phyloP scores from a whole-genome alignment of 2,329 filamentous ascomycete genomes.

The Pyricularia grisea region DNA sequence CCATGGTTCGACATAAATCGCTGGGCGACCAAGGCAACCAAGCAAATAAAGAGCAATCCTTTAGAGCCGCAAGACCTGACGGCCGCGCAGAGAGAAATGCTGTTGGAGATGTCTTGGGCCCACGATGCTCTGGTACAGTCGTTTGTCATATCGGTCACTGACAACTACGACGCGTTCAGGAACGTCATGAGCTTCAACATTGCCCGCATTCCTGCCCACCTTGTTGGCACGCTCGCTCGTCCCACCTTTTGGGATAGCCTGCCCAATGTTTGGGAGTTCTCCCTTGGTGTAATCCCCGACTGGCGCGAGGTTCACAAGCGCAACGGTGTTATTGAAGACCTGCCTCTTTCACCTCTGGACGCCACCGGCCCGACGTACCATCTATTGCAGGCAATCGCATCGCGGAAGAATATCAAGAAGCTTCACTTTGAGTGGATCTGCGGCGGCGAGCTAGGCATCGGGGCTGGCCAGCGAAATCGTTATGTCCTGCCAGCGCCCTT shows the following conservation, averaged over 20 bases:
- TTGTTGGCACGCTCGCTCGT: constrained; percentile 45
- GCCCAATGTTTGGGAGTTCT: constrained; percentile 41
- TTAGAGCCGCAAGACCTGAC: constrained; percentile 15
- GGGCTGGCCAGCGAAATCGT: constrained; percentile 50
- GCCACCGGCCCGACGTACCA: constrained; percentile 32
- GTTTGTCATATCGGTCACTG: constrained; percentile 54
- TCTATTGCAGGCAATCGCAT: constrained; percentile 39
- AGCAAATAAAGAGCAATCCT: not conserved
- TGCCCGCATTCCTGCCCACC: constrained; percentile 53
- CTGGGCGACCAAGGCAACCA: not conserved
- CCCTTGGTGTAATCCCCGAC: constrained; percentile 53
- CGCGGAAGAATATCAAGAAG: constrained; percentile 39
- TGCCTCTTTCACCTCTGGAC: not conserved
- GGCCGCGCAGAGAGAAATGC: constrained; percentile 54
- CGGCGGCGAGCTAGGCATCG: constrained; percentile 57
- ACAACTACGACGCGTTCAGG: constrained; percentile 44
- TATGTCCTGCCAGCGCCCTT: constrained; percentile 55
- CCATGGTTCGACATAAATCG: not conserved
- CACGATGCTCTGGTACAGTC: constrained; percentile 60
- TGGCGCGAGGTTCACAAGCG: constrained; percentile 52
- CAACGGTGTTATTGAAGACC: constrained; percentile 38
- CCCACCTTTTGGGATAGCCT: constrained; percentile 54
- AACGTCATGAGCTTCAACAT: constrained; percentile 51
- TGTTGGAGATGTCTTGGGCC: constrained; percentile 60
- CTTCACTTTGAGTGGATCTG: constrained; percentile 58